Evolutionary conservation across 495 filamentous ascomycete species (phyloP).

Genomic region (Hypoxylon trugodes): DNA sequence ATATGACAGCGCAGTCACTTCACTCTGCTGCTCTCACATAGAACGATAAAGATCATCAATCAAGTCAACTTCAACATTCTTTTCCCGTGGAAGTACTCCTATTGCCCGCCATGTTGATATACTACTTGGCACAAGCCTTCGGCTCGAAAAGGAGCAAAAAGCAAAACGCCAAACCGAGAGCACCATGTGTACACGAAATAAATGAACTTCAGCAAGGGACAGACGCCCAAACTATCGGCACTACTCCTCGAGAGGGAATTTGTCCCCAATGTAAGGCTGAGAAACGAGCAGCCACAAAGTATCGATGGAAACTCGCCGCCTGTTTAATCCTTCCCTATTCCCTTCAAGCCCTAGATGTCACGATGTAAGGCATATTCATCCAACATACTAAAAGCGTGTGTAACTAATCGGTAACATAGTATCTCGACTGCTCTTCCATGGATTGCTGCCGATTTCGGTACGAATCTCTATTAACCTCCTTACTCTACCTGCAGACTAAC

Average conservation of each 20-base stretch:
- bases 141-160: not conserved
- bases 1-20: slow-evolving; percentile 18
- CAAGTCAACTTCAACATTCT: not conserved
- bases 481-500: slow-evolving; percentile 8
- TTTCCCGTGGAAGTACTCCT: not conserved
- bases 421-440: slow-evolving; percentile 66
- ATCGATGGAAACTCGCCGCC: slow-evolving; percentile 63
- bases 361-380: slow-evolving; percentile 47
- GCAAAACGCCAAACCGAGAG: not conserved
- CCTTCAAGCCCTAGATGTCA: slow-evolving; percentile 63
- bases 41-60: slow-evolving; percentile 6
- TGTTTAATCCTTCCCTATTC: slow-evolving; percentile 62
- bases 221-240: not conserved
- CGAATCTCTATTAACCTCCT: slow-evolving; percentile 21
- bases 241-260: not conserved
- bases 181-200: slow-evolving; percentile 26
- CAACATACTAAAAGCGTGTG: not conserved
- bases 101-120: slow-evolving; percentile 8
- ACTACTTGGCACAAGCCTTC: slow-evolving; percentile 5
- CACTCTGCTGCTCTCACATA: not conserved
- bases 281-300: slow-evolving; percentile 41
- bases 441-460: slow-evolving; percentile 68
- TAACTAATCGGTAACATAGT: slow-evolving; percentile 15
- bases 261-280: slow-evolving; percentile 34
- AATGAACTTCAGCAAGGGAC: slow-evolving; percentile 2